These are phyloP conservation scores for Kodamaea derodonti DNA, from an alignment of 1,139 yeast species.

Conservation along the genomic window DNA sequence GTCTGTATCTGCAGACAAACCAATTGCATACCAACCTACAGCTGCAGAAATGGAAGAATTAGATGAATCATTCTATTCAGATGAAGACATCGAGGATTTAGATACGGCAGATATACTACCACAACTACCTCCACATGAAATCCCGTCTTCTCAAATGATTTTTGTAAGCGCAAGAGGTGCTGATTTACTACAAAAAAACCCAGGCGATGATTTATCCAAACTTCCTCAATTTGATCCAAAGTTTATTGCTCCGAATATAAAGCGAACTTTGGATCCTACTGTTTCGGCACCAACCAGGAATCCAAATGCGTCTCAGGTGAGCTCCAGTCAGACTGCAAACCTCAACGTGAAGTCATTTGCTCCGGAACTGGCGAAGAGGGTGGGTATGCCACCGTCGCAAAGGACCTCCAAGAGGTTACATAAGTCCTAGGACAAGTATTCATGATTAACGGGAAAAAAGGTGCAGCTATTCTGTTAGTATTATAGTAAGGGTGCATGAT, in stretches of 20 bases:
- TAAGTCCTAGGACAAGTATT: too few species aligned
- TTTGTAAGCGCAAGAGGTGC: slow-evolving; percentile 63
- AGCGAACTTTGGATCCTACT: slow-evolving; percentile 54
- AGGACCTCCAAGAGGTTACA: slow-evolving; percentile 16
- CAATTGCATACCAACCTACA: slow-evolving; percentile 12
- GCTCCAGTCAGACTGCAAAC: slow-evolving; percentile 2
- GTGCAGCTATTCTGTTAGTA: too few species aligned
- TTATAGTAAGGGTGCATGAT: too few species aligned
- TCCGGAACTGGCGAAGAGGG: slow-evolving; percentile 19
- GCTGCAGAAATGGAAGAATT: slow-evolving; percentile 36
- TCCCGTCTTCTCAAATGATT: slow-evolving; percentile 13
- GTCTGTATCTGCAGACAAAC: neutral
- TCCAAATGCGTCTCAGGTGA: slow-evolving; percentile 4
- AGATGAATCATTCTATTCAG: slow-evolving; percentile 71
- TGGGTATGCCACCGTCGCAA: slow-evolving; percentile 30
- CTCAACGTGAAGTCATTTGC: neutral
- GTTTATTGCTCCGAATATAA: slow-evolving; percentile 47
- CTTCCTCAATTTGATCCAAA: slow-evolving; percentile 46
- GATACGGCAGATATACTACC: slow-evolving; percentile 3
- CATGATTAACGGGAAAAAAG: too few species aligned
- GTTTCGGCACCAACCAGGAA: slow-evolving; percentile 46
- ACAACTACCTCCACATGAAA: slow-evolving; percentile 2
- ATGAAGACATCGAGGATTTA: slow-evolving; percentile 39
- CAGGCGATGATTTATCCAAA: slow-evolving; percentile 27
- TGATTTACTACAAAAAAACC: slow-evolving; percentile 43